Base-by-base conservation (phyloP, 2,329 filamentous ascomycete species). In the Botrytis hyacinthi region DNA sequence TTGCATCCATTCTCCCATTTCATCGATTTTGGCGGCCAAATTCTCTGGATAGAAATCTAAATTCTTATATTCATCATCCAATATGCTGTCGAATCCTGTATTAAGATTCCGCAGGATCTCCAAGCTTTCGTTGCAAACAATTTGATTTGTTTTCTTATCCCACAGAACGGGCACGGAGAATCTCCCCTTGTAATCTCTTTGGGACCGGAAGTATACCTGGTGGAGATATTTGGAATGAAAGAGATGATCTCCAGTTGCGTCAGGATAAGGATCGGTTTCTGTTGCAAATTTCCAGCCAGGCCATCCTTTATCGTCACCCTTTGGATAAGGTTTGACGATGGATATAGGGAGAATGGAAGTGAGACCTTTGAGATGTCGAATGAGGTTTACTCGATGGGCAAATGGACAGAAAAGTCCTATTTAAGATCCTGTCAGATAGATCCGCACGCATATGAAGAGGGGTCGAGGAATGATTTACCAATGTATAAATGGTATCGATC, bases 81-180 rank as follows among this genome's bases (percentile, higher is more conserved):
- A n/a, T 42, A 78, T 62, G 14, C 44, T 61, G 57, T 78, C 75
- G 32, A 78, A 78, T 22, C 87, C 90, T n/a, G 86, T 85, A 81
- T 93, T 93, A 73, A 95, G 83, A 90, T 95, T 94, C 75, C 92
- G 88, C 77, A 95, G 93, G 75, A 95, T 95, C 80, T 95, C 93
- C 62, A 88, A 88, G 67, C 89, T 91, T 83, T 95, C 93, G 74
- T 95, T 95, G 85, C 88, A 93, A 65, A 95, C 92, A 73, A 95
- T 91, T 1, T 70, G 89, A 61, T 26, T 67, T 82, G 48, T 68
- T 81, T 89, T 88, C 79, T 85, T 89, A 78, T 92, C 89, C 84
- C 89, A 91, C 54, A 92, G 84, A 0, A 87, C 87, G 0, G 91
- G 91, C 7, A 93, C 91, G 0, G 90, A 92, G 80, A 90, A 92